Evolutionary conservation across 768 basidiomycete genomes (phyloP).

Genomic region (Pisolithus tinctorius): DNA sequence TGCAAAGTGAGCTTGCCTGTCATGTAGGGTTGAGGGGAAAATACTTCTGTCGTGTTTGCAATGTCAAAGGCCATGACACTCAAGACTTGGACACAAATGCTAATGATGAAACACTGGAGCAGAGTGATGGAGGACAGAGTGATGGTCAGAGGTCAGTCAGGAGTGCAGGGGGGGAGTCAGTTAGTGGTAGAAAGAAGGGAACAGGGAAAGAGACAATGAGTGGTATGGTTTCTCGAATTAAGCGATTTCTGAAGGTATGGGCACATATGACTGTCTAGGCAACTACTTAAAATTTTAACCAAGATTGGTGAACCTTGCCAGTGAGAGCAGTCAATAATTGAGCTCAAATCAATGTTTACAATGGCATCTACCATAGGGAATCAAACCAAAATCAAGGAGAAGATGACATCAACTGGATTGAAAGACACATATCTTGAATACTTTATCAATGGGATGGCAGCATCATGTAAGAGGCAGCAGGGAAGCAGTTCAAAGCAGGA

Average conservation of each 20-base stretch:
- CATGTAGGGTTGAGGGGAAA: constrained; percentile 19
- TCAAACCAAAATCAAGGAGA: background rate
- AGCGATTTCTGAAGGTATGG: background rate
- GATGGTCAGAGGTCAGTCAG: background rate
- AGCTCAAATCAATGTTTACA: background rate
- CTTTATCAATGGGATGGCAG: constrained; percentile 2
- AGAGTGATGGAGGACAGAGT: background rate
- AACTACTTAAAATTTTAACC: background rate
- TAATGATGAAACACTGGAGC: background rate
- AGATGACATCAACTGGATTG: constrained; percentile 5
- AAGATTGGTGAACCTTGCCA: background rate
- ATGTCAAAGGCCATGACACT: background rate
- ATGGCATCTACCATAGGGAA: background rate
- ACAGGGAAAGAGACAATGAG: background rate
- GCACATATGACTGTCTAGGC: background rate
- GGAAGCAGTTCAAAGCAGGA: constrained; percentile 4
- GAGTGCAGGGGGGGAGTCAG: background rate
- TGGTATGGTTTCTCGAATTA: background rate
- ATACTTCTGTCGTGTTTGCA: constrained; percentile 18
- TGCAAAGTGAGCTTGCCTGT: constrained; percentile 9
- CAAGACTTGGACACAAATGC: background rate
- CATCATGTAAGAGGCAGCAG: background rate
- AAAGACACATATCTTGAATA: constrained; percentile 8
- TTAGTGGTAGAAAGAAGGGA: background rate
- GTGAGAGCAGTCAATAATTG: background rate